A percentile compares a stretch with the other conserved stretches of the same genome.
Evolutionary conservation across 2,329 filamentous ascomycete species (phyloP).

Genomic region (Ophiostoma quercus): DNA sequence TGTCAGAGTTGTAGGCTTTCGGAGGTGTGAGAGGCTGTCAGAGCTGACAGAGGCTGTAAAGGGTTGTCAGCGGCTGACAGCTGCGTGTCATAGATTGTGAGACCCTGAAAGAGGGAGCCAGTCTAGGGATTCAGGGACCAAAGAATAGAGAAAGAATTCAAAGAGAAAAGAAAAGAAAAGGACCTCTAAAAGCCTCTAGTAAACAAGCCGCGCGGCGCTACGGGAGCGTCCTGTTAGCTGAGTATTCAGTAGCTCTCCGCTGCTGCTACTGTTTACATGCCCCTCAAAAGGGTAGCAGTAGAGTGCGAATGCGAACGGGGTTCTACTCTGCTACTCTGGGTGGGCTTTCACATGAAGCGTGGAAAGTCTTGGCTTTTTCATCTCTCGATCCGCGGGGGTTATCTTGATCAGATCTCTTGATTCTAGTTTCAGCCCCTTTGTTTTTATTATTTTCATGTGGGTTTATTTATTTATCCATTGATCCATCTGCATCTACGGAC

Average conservation of each 20-base stretch:
- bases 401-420: background rate
- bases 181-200: background rate
- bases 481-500: background rate
- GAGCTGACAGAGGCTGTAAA: background rate
- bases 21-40: background rate
- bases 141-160: background rate
- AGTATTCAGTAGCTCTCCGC: background rate
- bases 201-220: conserved; percentile 16
- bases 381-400: conserved; percentile 2
- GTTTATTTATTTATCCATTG: background rate
- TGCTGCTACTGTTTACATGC: conserved; percentile 2
- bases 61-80: background rate
- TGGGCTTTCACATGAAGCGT: conserved; percentile 5
- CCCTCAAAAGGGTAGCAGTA: background rate
- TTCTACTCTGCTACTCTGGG: background rate
- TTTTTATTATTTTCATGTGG: background rate
- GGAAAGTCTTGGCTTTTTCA: background rate
- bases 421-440: conserved; percentile 5
- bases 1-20: background rate
- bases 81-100: background rate
- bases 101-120: background rate
- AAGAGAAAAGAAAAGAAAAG: background rate
- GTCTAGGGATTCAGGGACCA: background rate
- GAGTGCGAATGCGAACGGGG: background rate
- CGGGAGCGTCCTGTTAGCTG: background rate